Evolutionary conservation across 371 early-diverging fungal species (phyloP), one percentile per base, ranked within the genome.

Genomic region (Fennellomyces sp.): DNA sequence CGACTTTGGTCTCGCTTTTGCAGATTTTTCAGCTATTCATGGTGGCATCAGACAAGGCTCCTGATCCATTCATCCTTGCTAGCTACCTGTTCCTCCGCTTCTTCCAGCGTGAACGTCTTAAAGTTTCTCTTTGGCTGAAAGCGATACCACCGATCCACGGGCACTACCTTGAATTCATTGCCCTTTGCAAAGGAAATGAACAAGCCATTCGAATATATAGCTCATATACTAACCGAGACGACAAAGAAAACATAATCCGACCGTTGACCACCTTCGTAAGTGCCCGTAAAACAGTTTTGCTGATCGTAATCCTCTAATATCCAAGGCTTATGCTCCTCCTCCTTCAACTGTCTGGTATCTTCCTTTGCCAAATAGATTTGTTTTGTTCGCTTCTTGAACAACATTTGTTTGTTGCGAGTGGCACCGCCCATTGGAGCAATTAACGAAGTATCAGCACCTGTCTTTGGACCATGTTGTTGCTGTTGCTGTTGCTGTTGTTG

Each of bases 61-160:
- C 5, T 38, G 3, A 35, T 13, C 17, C 15, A 39, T 25, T 23
- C 26, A 17, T 13, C 13, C 25, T 5, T 59, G 4, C 39, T 23
- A 50, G 38, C 52, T 81, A 95, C 87, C 75, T 88, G 87, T 61
- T 90, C 94, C 68, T 98, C 98, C 1, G 95, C 97, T 76, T 98
- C 96, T 59, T 97, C 97, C 19, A 90, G 57, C 0, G 96, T 88
- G 29, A 97, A 74, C 0, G 92, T 91, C 15, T 82, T 82, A 60
- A 94, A 91, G 63, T 86, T 88, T 38, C 92, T 78, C 70, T 91
- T 92, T 21, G 87, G 84, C 31, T 83, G 82, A 58, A 98, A 97
- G 68, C 91, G 93, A 80, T 97, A 98, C 93, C 94, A 96, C 55
- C 91, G 84, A 59, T 91, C 81, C 0, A 91, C 92, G 8, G 94